These are phyloP conservation scores for Coffea eugenioides DNA, from an alignment of 257 asterid species.

Conservation along the genomic window DNA sequence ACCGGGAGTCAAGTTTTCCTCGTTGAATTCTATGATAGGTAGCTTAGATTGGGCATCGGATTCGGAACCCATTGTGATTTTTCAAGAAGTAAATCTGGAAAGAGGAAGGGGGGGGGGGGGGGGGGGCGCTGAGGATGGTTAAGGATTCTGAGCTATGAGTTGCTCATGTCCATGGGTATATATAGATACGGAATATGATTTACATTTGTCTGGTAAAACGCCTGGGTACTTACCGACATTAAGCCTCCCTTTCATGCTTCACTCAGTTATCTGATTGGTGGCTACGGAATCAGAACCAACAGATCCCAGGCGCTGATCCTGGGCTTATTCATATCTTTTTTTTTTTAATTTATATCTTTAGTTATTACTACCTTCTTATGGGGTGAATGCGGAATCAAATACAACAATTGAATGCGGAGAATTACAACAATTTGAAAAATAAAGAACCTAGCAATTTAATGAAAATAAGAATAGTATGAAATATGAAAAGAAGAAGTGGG, in stretches of 20 bases:
- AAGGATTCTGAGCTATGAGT: background rate
- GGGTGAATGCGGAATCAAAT: too few species aligned
- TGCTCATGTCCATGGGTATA: background rate
- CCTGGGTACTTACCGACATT: too few species aligned
- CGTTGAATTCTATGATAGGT: conserved; percentile 45
- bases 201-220: background rate
- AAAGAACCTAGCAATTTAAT: too few species aligned
- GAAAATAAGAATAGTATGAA: too few species aligned
- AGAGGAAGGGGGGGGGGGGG: too few species aligned
- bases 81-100: background rate
- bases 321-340: too few species aligned
- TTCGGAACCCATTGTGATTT: conserved; percentile 45
- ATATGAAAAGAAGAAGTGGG: too few species aligned
- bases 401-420: too few species aligned
- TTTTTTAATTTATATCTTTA: too few species aligned
- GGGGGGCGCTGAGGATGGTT: background rate
- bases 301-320: background rate
- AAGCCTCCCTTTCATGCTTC: too few species aligned
- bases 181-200: background rate
- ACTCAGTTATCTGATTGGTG: background rate
- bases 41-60: conserved; percentile 34
- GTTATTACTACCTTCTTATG: too few species aligned
- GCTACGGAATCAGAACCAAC: background rate
- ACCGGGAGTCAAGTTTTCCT: conserved; percentile 40
- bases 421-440: too few species aligned